Percentiles rank a stretch among this genome's conserved stretches.
Evolutionary conservation across 139 green algal species (phyloP).

Genomic region (Pleodorina starrii): DNA sequence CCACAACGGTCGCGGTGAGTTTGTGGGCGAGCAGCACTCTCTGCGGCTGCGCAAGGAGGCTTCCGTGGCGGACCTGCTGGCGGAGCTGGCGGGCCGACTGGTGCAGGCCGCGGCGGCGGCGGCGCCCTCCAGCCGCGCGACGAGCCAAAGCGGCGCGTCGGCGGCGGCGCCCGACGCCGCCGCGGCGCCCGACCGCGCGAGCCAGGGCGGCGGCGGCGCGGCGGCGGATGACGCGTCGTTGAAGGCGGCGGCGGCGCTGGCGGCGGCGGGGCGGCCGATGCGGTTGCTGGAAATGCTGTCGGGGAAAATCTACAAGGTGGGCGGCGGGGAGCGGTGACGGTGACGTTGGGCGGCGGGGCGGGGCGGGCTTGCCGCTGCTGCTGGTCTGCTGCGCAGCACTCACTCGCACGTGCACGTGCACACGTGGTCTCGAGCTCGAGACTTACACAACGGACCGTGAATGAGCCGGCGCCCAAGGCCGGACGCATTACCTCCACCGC

Average conservation of each 20-base stretch:
- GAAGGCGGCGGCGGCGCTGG: slow-evolving; percentile 37
- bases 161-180: neutral
- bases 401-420: no score
- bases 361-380: no score
- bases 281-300: slow-evolving; percentile 90
- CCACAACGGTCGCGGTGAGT: slow-evolving; percentile 85
- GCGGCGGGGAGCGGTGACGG: no score
- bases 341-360: no score
- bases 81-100: slow-evolving; percentile 72
- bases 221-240: slow-evolving; percentile 56
- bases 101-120: slow-evolving; percentile 22
- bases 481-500: no score
- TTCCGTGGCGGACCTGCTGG: slow-evolving; percentile 81
- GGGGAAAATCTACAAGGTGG: slow-evolving; percentile 87
- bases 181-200: neutral
- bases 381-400: no score
- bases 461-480: no score
- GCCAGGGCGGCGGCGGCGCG: slow-evolving; percentile 53
- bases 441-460: no score
- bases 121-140: slow-evolving; percentile 46
- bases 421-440: no score
- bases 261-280: slow-evolving; percentile 67
- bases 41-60: slow-evolving; percentile 79
- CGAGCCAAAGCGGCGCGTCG: neutral
- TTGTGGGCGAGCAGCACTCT: slow-evolving; percentile 75